Evolutionary conservation across 2,329 filamentous ascomycete genomes (phyloP), one percentile per base, ranked within the genome.

Genomic region (Diplocarpon mali): DNA sequence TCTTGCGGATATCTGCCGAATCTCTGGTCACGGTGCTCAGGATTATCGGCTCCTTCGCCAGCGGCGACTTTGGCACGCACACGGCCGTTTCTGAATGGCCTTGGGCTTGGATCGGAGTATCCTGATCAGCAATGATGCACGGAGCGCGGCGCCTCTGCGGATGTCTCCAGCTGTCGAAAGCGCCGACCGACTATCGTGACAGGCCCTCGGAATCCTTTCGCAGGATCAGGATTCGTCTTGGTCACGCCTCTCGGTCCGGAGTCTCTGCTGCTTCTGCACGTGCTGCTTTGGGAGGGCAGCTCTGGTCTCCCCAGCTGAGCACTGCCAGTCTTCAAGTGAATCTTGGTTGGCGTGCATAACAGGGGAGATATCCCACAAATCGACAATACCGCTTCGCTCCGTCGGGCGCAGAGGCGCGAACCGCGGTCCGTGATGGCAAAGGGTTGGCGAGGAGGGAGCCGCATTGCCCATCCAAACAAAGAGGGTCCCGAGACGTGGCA

Each of bases 381-480:
- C 53, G 54, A 29, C 44, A 42, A 29, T 57, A 53, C 41, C 55
- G 53, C 53, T 49, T 57, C 38, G 45, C 51, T 14, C 42, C 49
- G 12, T 38, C 29, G 16, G 15, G 28, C 1, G 37, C 44, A 17
- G 36, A 31, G 15, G 31, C 37, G 2, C 40, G 51, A 46, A 48
- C 49, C 9, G 52, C 47, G 9, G 34, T 57, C 8, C 16, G 40
- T n/a, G 35, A 12, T 3, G 34, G 14, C n/a, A 40, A 35, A 14
- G 41, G 45, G 3, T 11, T 15, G 3, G 44, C 31, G 24, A 49
- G 56, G 52, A 49, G 50, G 20, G 31, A 46, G 38, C 36, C 56
- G 39, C 47, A 57, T 35, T 55, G 53, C 51, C 47, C 48, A 9
- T 52, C 51, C 39, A 46, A 47, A 28, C 49, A 52, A 28, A 35